These are phyloP conservation scores for Trifolium subterraneum DNA, from an alignment of 306 rosid species.

Conservation along the genomic window DNA sequence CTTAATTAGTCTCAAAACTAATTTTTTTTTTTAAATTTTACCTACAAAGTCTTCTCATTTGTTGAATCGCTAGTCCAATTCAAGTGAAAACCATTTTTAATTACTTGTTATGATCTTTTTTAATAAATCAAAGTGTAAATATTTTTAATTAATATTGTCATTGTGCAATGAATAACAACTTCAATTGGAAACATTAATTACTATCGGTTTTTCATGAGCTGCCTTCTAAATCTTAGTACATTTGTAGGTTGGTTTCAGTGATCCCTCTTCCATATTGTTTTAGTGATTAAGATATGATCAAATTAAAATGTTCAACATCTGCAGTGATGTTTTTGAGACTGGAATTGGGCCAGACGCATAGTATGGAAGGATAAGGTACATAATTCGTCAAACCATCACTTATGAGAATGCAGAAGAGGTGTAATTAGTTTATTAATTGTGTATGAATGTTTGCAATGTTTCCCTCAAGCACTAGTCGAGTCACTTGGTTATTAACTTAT, in stretches of 20 bases:
- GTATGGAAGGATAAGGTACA: conserved; percentile 92
- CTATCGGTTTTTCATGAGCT: conserved; percentile 47
- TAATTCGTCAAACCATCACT: conserved; percentile 83
- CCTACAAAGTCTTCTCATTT: conserved; percentile 3
- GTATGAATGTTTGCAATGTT: conserved; percentile 18
- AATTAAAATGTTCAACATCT: conserved; percentile 44
- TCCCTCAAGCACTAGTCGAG: conserved; percentile 2
- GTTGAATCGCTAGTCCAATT: neutral
- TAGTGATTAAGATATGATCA: conserved; percentile 43
- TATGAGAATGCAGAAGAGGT: conserved; percentile 83
- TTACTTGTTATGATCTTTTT: conserved; percentile 27
- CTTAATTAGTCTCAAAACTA: conserved; percentile 73
- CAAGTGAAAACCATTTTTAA: conserved; percentile 12
- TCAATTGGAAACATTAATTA: conserved; percentile 28
- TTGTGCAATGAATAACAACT: neutral
- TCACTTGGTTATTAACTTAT: neutral
- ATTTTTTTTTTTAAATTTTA: conserved; percentile 45
- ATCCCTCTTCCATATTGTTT: conserved; percentile 81
- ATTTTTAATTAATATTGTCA: no score
- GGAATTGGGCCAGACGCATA: conserved; percentile 93
- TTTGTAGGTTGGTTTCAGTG: conserved; percentile 99
- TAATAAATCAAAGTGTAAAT: conserved; percentile 1
- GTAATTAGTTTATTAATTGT: conserved; percentile 58
- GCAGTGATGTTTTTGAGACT: conserved; percentile 88
- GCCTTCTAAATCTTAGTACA: conserved; percentile 94